Evolutionary conservation across 2,329 filamentous ascomycete genomes (phyloP).

Genomic region (Pseudogymnoascus pannorum): DNA sequence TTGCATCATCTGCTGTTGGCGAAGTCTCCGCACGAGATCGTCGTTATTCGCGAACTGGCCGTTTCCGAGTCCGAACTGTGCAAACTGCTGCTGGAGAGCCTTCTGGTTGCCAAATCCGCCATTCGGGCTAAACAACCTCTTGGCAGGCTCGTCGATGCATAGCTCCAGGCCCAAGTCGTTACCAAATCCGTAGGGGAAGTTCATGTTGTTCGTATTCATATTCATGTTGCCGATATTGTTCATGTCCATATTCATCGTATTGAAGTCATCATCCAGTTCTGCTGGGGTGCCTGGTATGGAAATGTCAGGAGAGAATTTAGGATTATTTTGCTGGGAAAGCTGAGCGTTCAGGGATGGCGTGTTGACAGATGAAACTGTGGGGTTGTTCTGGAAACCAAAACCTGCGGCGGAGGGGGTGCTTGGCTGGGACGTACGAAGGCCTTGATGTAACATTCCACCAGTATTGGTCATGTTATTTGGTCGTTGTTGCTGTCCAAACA

Average conservation of each 20-base stretch:
- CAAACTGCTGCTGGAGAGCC: constrained; percentile 58
- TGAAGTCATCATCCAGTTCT: constrained; percentile 68
- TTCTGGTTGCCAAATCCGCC: constrained; percentile 60
- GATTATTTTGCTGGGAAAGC: constrained; percentile 48
- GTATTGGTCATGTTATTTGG: constrained; percentile 77
- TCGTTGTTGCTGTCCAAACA: constrained; percentile 57
- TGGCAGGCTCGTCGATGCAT: constrained; percentile 87
- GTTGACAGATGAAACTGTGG: constrained; percentile 94
- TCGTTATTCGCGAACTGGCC: constrained; percentile 63
- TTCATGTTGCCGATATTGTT: constrained; percentile 51
- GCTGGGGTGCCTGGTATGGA: constrained; percentile 63
- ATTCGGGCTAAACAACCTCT: constrained; percentile 82
- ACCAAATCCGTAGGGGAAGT: constrained; percentile 28
- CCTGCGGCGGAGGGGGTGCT: constrained; percentile 72
- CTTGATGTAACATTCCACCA: constrained; percentile 61
- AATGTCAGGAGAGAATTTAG: constrained; percentile 43
- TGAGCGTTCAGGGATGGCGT: constrained; percentile 84
- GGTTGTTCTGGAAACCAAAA: constrained; percentile 82
- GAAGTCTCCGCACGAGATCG: constrained; percentile 61
- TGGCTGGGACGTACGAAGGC: constrained; percentile 76
- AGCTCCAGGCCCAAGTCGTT: constrained; percentile 51
- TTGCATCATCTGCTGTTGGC: constrained; percentile 50
- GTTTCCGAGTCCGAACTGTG: constrained; percentile 58
- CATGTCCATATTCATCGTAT: constrained; percentile 52
- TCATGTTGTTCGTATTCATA: constrained; percentile 34